Evolutionary conservation across 208 protist species (phyloP), one percentile per base, ranked within the genome.

Genomic region (Vickermania ingenoplastis): DNA sequence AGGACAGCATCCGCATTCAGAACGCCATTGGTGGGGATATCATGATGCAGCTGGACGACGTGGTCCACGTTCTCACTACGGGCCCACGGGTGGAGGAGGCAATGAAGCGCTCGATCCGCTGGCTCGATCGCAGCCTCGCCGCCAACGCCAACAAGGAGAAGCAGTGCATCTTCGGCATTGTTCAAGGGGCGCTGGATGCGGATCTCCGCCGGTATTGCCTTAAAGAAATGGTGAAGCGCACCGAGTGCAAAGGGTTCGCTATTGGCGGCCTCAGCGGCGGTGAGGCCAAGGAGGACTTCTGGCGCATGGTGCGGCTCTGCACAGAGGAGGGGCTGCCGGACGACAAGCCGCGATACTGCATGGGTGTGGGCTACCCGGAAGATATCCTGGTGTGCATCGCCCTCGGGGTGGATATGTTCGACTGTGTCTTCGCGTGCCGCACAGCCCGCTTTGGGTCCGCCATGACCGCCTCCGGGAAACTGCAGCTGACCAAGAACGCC

Each of bases 391-490:
- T 99, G 17, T 99, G 97, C 69, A 90, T 94, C 7, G 94, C 94
- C 1, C 79, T 99, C 11, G 98, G 98, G 23, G 98, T 99, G 13
- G 98, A 99, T 74, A 99, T 99, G 97, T 99, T 99, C 62, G 98
- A 99, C 73, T 99, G 98, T 77, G 98, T 99, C n/a, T 99, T 97
- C 63, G 97, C 98, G 2, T 98, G 96, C 53, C 71, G 98, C 26
- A 99, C 97, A 0, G 97, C 97, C 3, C 76, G 97, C 50, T 99
- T 99, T 67, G 97, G 97, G 26, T 97, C 86, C 2, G 97, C 96
- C 0, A 64, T 98, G 23, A 96, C 91, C 14, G 81, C 79, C 21
- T 50, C 51, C 13, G 94, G 96, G 7, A 89, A 84, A 61, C 52
- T 97, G 41, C 86, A 94, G 66, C 41, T 97, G 7, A 73, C 76